These are phyloP conservation scores for Kingdonia uniflora DNA, from an alignment of 164 flowering plant genomes.

Conservation along the genomic window DNA sequence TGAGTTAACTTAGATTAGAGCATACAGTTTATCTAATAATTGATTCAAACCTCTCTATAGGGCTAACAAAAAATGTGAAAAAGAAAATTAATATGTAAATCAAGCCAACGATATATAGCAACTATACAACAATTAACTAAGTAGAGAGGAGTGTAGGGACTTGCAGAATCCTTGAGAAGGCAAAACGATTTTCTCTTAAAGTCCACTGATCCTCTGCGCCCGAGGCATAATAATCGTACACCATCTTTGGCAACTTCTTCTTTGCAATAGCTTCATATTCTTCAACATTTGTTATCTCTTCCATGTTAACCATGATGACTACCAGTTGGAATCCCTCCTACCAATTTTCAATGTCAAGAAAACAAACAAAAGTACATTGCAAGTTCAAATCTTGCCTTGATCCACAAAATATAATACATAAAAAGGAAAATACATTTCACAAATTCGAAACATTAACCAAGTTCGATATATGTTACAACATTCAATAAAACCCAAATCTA, in stretches of 20 bases:
- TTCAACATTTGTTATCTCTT: constrained; percentile 73
- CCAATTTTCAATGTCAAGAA: too few relatives aligned
- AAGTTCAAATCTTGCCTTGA: too few relatives aligned
- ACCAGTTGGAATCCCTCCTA: too few relatives aligned
- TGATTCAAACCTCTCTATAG: neutral
- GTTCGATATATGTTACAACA: too few relatives aligned
- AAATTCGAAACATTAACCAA: too few relatives aligned
- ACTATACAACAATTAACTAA: neutral
- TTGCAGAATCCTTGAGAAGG: constrained; percentile 85
- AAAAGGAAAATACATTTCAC: too few relatives aligned
- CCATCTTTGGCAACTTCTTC: constrained; percentile 84
- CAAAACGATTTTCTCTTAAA: constrained; percentile 62
- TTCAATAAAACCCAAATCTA: too few relatives aligned
- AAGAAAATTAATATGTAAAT: neutral
- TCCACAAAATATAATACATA: too few relatives aligned
- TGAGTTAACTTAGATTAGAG: neutral
- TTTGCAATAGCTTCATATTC: constrained; percentile 84
- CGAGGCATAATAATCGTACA: constrained; percentile 84
- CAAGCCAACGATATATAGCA: neutral
- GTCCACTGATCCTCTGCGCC: constrained; percentile 99
- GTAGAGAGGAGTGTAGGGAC: constrained; percentile 5
- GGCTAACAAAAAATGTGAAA: neutral
- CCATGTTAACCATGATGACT: constrained; percentile 13
- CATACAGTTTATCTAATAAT: neutral
- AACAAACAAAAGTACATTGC: too few relatives aligned